Evolutionary conservation across 2,329 filamentous ascomycete genomes (phyloP), one percentile per base, ranked within the genome.

Genomic region (Penicillium sp.): DNA sequence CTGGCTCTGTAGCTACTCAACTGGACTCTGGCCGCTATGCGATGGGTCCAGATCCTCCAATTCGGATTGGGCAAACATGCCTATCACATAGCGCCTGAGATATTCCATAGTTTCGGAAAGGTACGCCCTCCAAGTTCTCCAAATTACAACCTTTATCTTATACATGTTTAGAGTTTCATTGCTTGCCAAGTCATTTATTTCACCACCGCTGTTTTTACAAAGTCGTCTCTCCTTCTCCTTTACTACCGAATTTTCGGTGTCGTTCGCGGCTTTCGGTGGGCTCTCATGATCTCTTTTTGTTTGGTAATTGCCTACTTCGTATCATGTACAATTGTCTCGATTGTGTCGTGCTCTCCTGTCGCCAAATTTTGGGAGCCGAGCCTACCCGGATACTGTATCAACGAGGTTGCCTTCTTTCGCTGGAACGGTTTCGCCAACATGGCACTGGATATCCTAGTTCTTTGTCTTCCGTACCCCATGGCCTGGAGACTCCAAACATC

Each of bases 191-290:
- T 66, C 12, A 20, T 61, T 10, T 67, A 65, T 43, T 62, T 62
- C 33, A 44, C 47, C 44, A 65, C 65, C 33, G 56, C 64, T n/a
- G 54, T 59, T 18, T 37, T 61, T 21, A 67, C 62, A 12, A 67
- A 66, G 39, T 32, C 55, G 6, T 66, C 64, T 0, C 42, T 67
- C 7, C 50, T 67, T 3, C 54, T 67, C n/a, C 56, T 68, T 10
- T 68, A 66, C 48, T 49, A 65, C 12, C 59, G 65, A n/a, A 65
- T 68, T 21, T 67, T 68, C 27, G 61, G 63, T 18, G 49, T 68
- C 3, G 57, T 67, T 10, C 41, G 20, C 6, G 13, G 23, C 26
- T 68, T 67, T 44, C 59, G 64, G 13, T 61, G 55, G 53, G 54
- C 50, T 15, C 54, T 68, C 3, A 46, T 46, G 39, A 20, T 47